These are phyloP conservation scores for Vaccinium darrowii DNA, from an alignment of 148 eudicot species.

Conservation along the genomic window DNA sequence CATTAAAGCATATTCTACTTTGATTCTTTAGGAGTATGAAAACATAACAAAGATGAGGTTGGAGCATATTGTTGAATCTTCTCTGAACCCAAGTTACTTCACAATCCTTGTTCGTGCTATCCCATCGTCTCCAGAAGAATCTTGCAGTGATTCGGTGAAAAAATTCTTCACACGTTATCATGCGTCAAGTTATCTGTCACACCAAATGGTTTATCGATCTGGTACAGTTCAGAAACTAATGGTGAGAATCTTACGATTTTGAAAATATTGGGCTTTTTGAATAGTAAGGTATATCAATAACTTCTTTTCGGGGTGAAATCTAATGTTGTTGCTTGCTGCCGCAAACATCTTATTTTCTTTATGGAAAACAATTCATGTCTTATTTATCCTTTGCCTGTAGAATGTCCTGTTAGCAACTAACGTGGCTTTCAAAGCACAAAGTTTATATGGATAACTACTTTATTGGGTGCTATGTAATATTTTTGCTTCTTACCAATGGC, in stretches of 20 bases:
- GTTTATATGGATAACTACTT: background rate
- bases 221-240: slow-evolving; percentile 72
- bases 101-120: slow-evolving; percentile 89
- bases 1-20: slow-evolving; percentile 7
- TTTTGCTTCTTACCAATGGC: background rate
- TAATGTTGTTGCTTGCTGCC: background rate
- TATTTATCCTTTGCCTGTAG: background rate
- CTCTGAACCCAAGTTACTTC: slow-evolving; percentile 57
- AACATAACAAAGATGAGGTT: slow-evolving; percentile 63
- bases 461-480: background rate
- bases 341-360: background rate
- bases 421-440: background rate
- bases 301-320: background rate
- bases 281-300: background rate
- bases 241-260: slow-evolving; percentile 43
- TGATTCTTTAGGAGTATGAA: slow-evolving; percentile 62
- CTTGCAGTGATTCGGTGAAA: slow-evolving; percentile 51
- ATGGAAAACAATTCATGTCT: background rate
- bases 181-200: slow-evolving; percentile 74
- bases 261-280: background rate
- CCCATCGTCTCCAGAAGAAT: slow-evolving; percentile 73
- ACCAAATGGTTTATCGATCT: slow-evolving; percentile 75
- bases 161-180: slow-evolving; percentile 60
- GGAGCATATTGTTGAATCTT: slow-evolving; percentile 50
- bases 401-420: background rate